Percentiles rank a stretch among this genome's conserved stretches.
These are phyloP conservation scores for Hepatocystis sp. DNA, from an alignment of 169 alveolate species.

Conservation along the genomic window DNA sequence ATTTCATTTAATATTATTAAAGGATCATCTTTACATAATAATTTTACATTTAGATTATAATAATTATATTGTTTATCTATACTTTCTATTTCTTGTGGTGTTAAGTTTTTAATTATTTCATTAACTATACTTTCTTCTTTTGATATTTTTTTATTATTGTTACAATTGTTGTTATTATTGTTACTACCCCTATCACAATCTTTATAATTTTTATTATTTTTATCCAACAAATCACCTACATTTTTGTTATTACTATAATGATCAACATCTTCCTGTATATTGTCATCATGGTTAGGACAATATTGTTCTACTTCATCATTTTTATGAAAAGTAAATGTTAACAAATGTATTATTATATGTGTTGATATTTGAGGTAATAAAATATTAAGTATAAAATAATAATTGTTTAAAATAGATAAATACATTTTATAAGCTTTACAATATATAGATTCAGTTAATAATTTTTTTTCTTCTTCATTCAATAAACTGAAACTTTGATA, in stretches of 20 bases:
- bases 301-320: not conserved
- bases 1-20: constrained; percentile 44
- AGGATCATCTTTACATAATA: constrained; percentile 59
- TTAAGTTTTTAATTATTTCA: constrained; percentile 32
- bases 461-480: constrained; percentile 27
- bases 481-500: constrained; percentile 16
- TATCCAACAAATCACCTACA: not conserved
- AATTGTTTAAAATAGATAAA: constrained; percentile 29
- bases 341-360: constrained; percentile 21
- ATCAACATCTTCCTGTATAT: not conserved
- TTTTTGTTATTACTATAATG: not conserved
- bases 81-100: constrained; percentile 18
- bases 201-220: not conserved
- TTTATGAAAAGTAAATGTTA: constrained; percentile 25
- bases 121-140: constrained; percentile 30
- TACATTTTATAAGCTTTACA: constrained; percentile 45
- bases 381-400: constrained; percentile 47
- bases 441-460: constrained; percentile 52
- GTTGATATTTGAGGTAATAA: constrained; percentile 66
- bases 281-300: not conserved
- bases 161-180: too few species aligned
- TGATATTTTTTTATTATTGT: not conserved
- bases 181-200: too few species aligned
- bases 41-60: constrained; percentile 25
- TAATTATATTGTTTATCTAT: constrained; percentile 33